phyloP scores from a whole-genome alignment of 352 stramenopile species.

The Phytopythium cucurbitacearum region DNA sequence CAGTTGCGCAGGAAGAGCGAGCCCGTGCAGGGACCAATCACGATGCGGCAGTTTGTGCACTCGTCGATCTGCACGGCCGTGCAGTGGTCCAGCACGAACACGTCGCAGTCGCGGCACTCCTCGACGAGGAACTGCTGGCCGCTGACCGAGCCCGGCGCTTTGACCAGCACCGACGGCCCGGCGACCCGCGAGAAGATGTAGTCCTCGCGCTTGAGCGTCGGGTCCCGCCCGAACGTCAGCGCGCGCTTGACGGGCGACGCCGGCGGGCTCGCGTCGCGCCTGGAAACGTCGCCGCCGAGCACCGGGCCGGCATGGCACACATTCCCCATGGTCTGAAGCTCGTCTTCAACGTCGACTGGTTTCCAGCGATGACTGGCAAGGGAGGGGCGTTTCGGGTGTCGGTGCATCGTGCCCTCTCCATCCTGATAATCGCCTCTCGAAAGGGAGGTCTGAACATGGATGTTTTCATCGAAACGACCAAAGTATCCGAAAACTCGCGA shows the following conservation, averaged over 20 bases:
- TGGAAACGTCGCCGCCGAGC: background rate
- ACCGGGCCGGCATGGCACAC: slow-evolving; percentile 46
- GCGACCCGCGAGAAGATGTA: slow-evolving; percentile 56
- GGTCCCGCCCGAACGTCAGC: slow-evolving; percentile 54
- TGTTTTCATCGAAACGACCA: too few species aligned
- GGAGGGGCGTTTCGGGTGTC: too few species aligned
- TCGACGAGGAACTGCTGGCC: slow-evolving; percentile 82
- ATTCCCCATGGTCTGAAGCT: slow-evolving; percentile 40
- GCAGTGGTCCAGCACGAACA: slow-evolving; percentile 76
- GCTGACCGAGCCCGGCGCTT: slow-evolving; percentile 56
- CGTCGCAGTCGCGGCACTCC: slow-evolving; percentile 63
- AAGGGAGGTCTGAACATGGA: too few species aligned
- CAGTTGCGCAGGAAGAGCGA: slow-evolving; percentile 74
- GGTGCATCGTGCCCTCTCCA: too few species aligned
- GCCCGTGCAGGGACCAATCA: slow-evolving; percentile 61
- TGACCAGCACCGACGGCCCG: slow-evolving; percentile 35
- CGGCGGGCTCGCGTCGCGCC: background rate
- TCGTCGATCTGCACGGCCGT: slow-evolving; percentile 75
- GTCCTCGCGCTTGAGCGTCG: slow-evolving; percentile 63
- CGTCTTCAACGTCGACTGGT: background rate
- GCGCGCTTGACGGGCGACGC: slow-evolving; percentile 7
- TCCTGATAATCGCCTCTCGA: too few species aligned
- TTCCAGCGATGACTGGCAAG: too few species aligned
- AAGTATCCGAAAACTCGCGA: too few species aligned
- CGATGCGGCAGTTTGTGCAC: slow-evolving; percentile 63